These are phyloP conservation scores for Diophrys sp. DNA, from an alignment of 73 alveolate genomes.

Conservation along the genomic window DNA sequence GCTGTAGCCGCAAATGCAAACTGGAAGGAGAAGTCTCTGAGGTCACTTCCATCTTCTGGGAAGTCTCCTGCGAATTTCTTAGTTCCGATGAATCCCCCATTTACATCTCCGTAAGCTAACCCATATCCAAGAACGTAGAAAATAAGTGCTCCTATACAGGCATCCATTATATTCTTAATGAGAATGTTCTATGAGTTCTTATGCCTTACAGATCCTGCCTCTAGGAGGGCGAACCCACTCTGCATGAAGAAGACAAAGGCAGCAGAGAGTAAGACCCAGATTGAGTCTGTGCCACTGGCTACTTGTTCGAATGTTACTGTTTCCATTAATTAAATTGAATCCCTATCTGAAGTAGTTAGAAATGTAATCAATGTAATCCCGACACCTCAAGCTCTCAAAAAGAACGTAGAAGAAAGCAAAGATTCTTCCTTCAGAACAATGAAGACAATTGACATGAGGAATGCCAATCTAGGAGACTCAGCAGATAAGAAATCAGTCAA, in stretches of 20 bases:
- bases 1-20: constrained; percentile 69
- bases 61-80: constrained; percentile 3
- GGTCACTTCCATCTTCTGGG: background rate
- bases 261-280: constrained; percentile 55
- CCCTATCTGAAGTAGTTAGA: background rate
- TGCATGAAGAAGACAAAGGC: constrained; percentile 70
- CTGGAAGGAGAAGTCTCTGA: constrained; percentile 22
- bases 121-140: constrained; percentile 47
- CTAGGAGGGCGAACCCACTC: constrained; percentile 69
- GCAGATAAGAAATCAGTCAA: background rate
- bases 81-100: constrained; percentile 30
- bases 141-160: constrained; percentile 40
- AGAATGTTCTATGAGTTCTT: constrained; percentile 52
- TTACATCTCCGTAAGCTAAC: constrained; percentile 42
- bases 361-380: background rate
- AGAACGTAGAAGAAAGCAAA: background rate
- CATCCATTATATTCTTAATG: constrained; percentile 44
- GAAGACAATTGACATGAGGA: background rate
- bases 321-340: too few relatives aligned
- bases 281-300: background rate
- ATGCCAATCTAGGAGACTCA: background rate
- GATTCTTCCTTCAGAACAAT: background rate
- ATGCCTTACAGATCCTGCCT: constrained; percentile 65
- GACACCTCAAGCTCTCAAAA: background rate
- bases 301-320: constrained; percentile 1